Evolutionary conservation across 352 stramenopile species (phyloP), one percentile per base, ranked within the genome.

Genomic region (Phytopythium sindhum): DNA sequence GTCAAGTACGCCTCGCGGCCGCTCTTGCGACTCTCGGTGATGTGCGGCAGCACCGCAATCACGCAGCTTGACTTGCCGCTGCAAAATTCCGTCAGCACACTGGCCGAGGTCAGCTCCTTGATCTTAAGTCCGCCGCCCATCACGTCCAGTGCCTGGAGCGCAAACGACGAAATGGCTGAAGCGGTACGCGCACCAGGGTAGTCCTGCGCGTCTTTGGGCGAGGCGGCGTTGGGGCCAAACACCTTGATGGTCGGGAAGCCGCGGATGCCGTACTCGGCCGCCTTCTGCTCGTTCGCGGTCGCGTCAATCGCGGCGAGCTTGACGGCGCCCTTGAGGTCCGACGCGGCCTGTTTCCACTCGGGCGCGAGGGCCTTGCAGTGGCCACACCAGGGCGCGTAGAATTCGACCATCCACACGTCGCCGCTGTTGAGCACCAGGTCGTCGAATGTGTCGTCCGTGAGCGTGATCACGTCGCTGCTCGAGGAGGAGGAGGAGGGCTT

Each of bases 221-320:
- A 84, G 51, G 76, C 76, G 2, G 85, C 84, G 17, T 72, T 73
- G 0, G 87, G 87, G 26, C 87, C 84, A 64, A 98, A 98, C 21
- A 98, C 92, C 77, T 98, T 97, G 63, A 99, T 95, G 3, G 93
- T 98, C 26, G 96, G 96, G 84, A 98, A 98, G 9, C 95, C 95
- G 23, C 84, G 68, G 59, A 99, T 93, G 41, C 87, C 81, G 60
- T 98, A 95, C 69, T 95, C 88, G 9, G 77, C 69, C 9, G 81
- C 64, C 63, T 97, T 96, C 26, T 87, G 60, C 69, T 99, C 89
- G 67, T 98, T 97, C 41, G 88, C 91, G 0, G 88, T 98, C 1
- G 90, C 84, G 66, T 99, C 96, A 23, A 99, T 75, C 48, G 97
- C 95, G 60, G 78, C 95, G 31, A 99, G 75, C 57, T 97, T 88